These are phyloP conservation scores for Cochlearia excelsa DNA, from an alignment of 345 rosid genomes.

Conservation along the genomic window DNA sequence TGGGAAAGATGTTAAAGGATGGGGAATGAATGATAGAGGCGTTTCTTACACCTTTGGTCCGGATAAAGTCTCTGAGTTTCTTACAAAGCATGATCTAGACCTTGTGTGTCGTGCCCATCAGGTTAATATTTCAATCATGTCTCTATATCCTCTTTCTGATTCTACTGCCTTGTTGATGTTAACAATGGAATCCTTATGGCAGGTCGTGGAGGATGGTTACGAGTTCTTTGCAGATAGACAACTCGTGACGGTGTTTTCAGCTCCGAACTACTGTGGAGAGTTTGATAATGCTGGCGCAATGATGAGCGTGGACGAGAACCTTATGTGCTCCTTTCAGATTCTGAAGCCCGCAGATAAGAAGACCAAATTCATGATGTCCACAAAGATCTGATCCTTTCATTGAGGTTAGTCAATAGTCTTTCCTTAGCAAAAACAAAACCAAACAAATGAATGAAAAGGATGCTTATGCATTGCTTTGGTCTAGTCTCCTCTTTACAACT, in stretches of 20 bases:
- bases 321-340: conserved; percentile 96
- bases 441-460: conserved; percentile 9
- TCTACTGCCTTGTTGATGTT: conserved; percentile 15
- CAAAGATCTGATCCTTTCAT: conserved; percentile 49
- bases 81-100: conserved; percentile 72
- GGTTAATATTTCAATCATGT: conserved; percentile 40
- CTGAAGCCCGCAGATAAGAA: conserved; percentile 89
- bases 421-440: conserved; percentile 1
- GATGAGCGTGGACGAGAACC: conserved; percentile 87
- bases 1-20: conserved; percentile 76
- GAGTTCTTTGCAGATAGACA: conserved; percentile 95
- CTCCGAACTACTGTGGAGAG: conserved; percentile 96
- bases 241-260: conserved; percentile 91
- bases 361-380: conserved; percentile 56
- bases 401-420: conserved; percentile 28
- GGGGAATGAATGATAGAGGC: conserved; percentile 98
- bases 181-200: conserved; percentile 4
- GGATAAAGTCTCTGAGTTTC: conserved; percentile 76
- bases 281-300: conserved; percentile 98
- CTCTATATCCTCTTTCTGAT: background rate
- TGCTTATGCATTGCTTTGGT: background rate
- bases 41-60: conserved; percentile 91
- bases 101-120: conserved; percentile 98
- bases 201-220: conserved; percentile 99
- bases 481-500: background rate